A percentile compares a stretch with the other conserved stretches of the same genome.
These are phyloP conservation scores for Alternaria solani DNA, from an alignment of 2,329 filamentous ascomycete genomes.

Conservation along the genomic window DNA sequence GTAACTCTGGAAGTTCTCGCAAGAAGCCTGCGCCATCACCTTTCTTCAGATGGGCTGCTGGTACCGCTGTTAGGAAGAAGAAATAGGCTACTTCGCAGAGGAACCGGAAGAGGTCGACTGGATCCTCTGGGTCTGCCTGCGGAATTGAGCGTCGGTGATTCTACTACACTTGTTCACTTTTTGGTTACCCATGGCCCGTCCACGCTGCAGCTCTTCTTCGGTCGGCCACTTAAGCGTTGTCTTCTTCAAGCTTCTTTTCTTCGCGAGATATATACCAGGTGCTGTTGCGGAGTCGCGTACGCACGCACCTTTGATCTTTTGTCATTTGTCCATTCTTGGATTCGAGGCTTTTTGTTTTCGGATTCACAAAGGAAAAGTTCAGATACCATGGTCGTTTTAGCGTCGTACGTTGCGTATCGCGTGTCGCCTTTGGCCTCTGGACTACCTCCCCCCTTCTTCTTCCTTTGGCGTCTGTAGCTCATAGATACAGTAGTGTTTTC, in stretches of 20 bases:
- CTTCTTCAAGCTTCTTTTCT: neutral
- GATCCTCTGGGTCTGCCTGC: neutral
- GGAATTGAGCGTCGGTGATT: neutral
- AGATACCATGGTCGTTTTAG: constrained; percentile 30
- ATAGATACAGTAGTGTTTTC: neutral
- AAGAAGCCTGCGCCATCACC: constrained; percentile 23
- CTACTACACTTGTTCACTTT: neutral
- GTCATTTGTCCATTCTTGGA: neutral
- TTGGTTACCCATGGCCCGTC: neutral
- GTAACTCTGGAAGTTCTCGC: constrained; percentile 5
- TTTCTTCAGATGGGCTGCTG: constrained; percentile 38
- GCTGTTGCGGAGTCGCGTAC: neutral
- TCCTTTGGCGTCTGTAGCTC: neutral
- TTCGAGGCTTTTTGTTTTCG: neutral
- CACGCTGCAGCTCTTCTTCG: neutral
- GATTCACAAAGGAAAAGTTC: constrained; percentile 26
- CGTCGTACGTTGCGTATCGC: constrained; percentile 14
- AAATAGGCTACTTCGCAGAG: constrained; percentile 1
- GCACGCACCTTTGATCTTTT: neutral
- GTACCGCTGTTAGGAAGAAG: constrained; percentile 16
- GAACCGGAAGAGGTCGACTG: neutral
- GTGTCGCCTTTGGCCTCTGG: constrained; percentile 10
- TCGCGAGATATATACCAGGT: neutral
- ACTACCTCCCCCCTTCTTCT: constrained; percentile 6
- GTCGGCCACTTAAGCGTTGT: neutral